These are phyloP conservation scores for Pythium grandisporangium DNA, from an alignment of 352 stramenopile genomes.

Conservation along the genomic window DNA sequence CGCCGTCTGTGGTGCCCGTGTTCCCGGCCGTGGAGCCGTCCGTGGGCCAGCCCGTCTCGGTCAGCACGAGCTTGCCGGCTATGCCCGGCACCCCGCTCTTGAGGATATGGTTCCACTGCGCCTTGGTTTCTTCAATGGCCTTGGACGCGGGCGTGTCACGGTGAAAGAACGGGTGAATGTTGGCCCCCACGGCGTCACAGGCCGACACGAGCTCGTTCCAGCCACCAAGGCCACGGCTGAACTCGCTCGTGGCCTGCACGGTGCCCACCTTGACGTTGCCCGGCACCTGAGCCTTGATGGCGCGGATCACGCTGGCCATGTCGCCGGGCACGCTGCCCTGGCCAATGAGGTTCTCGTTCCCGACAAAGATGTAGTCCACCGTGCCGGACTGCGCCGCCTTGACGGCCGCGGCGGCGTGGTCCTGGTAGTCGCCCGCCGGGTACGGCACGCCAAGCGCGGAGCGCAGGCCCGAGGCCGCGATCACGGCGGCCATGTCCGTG, in stretches of 20 bases:
- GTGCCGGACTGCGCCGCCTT: conserved; percentile 24
- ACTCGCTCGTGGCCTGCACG: conserved; percentile 58
- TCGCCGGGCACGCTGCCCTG: conserved; percentile 16
- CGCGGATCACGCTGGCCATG: conserved; percentile 40
- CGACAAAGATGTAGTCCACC: conserved; percentile 52
- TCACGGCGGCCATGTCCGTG: conserved; percentile 36
- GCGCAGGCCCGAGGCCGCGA: conserved; percentile 35
- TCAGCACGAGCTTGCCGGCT: conserved; percentile 36
- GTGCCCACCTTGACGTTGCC: conserved; percentile 45
- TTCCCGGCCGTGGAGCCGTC: conserved; percentile 26
- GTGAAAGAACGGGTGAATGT: conserved; percentile 65
- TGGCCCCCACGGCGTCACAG: conserved; percentile 58
- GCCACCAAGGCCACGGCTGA: conserved; percentile 18
- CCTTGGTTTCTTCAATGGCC: conserved; percentile 29
- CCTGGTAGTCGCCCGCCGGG: conserved; percentile 25
- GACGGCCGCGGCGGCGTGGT: conserved; percentile 32
- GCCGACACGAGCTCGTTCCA: conserved; percentile 31
- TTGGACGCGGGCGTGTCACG: conserved; percentile 15
- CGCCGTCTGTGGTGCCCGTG: conserved; percentile 20
- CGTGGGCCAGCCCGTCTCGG: conserved; percentile 57
- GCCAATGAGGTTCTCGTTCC: conserved; percentile 54
- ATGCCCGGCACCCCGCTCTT: conserved; percentile 26
- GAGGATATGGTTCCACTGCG: conserved; percentile 33
- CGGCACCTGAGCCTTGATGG: conserved; percentile 34
- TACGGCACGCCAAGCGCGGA: conserved; percentile 43